Conservation (phyloP, 2,329 filamentous ascomycete genomes). For the Fusarium equiseti region DNA sequence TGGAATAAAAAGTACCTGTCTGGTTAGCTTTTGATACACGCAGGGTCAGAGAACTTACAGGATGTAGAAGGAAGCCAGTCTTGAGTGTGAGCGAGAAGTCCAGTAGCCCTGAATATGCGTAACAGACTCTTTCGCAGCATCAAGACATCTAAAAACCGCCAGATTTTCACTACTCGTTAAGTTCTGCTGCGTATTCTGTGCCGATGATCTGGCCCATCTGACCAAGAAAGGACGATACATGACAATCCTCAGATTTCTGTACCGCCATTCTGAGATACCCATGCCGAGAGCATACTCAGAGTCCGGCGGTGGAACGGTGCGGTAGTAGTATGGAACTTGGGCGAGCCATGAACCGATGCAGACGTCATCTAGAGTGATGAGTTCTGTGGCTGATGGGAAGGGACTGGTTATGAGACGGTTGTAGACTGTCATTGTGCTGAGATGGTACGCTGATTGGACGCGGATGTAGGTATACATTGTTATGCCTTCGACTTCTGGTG, state of each 20-base stretch:
- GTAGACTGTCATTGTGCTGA: slow-evolving; percentile 32
- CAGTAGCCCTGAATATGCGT: slow-evolving; percentile 23
- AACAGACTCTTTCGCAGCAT: slow-evolving; percentile 29
- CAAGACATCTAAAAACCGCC: slow-evolving; percentile 28
- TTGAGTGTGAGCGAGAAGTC: slow-evolving; percentile 24
- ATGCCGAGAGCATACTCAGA: slow-evolving; percentile 25
- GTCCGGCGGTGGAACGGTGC: slow-evolving; percentile 1
- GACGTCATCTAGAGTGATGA: slow-evolving; percentile 24
- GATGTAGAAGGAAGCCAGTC: slow-evolving; percentile 31
- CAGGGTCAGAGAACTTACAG: slow-evolving; percentile 8
- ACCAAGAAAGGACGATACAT: slow-evolving; percentile 35
- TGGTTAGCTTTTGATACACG: too few relatives aligned
- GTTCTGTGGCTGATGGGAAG: slow-evolving; percentile 29
- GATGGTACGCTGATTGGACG: slow-evolving; percentile 33
- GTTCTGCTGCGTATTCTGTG: slow-evolving; percentile 19
- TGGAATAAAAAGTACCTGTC: slow-evolving; percentile 31
- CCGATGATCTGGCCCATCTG: slow-evolving; percentile 22
- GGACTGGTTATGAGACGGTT: slow-evolving; percentile 36
- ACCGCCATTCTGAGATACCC: slow-evolving; percentile 27
- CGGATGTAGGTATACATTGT: slow-evolving; percentile 29
- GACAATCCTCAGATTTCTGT: slow-evolving; percentile 27
- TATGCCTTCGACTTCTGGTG: slow-evolving; percentile 26
- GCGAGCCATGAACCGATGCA: slow-evolving; percentile 34
- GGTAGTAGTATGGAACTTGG: slow-evolving; percentile 32
- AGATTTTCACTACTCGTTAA: slow-evolving; percentile 29